Evolutionary conservation across 2,329 filamentous ascomycete species (phyloP).

Genomic region (Botrytis aclada): DNA sequence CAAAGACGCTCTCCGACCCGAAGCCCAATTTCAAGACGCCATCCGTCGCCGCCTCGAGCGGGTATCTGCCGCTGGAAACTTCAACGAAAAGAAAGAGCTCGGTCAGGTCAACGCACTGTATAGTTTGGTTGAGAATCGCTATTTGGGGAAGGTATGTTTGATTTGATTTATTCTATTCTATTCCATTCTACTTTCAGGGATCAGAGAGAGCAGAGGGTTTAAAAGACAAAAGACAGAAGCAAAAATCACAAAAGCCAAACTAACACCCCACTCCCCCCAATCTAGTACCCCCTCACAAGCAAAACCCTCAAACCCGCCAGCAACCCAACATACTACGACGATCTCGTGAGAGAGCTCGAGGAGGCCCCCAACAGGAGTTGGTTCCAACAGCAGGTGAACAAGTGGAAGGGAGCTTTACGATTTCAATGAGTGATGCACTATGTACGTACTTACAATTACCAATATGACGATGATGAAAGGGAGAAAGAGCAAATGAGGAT

Average conservation of each 20-base stretch:
- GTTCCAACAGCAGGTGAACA: slow-evolving; percentile 51
- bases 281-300: slow-evolving; percentile 48
- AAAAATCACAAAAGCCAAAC: neutral
- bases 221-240: neutral
- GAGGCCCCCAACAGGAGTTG: slow-evolving; percentile 58
- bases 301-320: slow-evolving; percentile 55
- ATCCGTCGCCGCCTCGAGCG: slow-evolving; percentile 47
- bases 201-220: neutral
- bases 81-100: slow-evolving; percentile 48
- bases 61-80: slow-evolving; percentile 29
- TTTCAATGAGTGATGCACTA: slow-evolving; percentile 45
- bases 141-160: slow-evolving; percentile 49
- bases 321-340: slow-evolving; percentile 62
- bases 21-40: slow-evolving; percentile 59
- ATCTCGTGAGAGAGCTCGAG: slow-evolving; percentile 60
- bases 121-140: slow-evolving; percentile 58
- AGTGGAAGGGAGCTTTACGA: slow-evolving; percentile 57
- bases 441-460: neutral
- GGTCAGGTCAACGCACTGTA: slow-evolving; percentile 58
- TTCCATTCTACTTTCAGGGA: neutral
- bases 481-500: neutral
- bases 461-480: neutral
- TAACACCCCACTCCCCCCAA: neutral
- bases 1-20: slow-evolving; percentile 59
- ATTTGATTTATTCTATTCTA: neutral